Conservation (phyloP, 306 rosid genomes). For the Lathyrus aphaca region DNA sequence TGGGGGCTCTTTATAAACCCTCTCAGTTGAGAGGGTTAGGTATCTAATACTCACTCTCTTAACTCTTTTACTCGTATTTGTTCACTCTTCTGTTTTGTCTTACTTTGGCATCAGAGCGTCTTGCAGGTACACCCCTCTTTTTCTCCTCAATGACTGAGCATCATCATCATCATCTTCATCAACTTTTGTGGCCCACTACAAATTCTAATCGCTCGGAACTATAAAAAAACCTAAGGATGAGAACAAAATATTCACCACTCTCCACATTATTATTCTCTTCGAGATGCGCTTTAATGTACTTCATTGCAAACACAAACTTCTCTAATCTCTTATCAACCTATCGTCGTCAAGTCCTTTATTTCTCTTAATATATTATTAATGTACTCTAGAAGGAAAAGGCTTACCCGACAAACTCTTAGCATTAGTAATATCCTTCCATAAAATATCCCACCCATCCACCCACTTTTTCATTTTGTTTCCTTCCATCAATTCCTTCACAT, state of each 20-base stretch:
- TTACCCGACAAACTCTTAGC: background rate
- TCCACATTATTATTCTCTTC: constrained; percentile 40
- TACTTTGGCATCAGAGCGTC: no score
- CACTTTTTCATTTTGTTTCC: constrained; percentile 60
- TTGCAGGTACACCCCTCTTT: no score
- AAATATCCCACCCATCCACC: constrained; percentile 40
- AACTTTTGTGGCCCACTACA: no score
- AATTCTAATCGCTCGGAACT: no score
- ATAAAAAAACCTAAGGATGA: constrained; percentile 49
- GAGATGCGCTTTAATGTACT: constrained; percentile 54
- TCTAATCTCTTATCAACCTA: constrained; percentile 50
- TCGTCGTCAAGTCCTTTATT: constrained; percentile 46
- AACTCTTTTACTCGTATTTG: no score
- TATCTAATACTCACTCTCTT: no score
- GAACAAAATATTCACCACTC: constrained; percentile 25
- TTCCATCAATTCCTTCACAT: constrained; percentile 50
- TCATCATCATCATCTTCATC: no score
- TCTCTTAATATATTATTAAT: background rate
- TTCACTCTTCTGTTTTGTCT: no score
- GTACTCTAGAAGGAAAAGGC: background rate
- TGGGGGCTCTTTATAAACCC: no score
- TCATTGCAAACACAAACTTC: constrained; percentile 74
- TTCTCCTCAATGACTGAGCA: no score
- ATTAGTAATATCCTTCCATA: constrained; percentile 40
- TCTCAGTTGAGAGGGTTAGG: no score